phyloP scores from a whole-genome alignment of 768 basidiomycete genomes.

The Leccinum uliginosum region DNA sequence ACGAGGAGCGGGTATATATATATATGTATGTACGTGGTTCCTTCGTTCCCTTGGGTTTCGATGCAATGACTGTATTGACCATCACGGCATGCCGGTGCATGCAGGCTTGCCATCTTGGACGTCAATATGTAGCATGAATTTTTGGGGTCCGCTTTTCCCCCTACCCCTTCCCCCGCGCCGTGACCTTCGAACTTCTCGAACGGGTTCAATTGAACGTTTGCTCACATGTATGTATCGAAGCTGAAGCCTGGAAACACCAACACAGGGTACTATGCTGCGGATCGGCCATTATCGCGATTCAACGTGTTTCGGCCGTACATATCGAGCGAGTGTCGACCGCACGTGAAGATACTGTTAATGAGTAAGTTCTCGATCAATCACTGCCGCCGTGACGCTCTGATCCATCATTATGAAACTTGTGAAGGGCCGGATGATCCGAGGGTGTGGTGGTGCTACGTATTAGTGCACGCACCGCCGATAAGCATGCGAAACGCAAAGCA shows the following conservation, averaged over 20 bases:
- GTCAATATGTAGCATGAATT: background rate
- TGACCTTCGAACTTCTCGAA: background rate
- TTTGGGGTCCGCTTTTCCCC: background rate
- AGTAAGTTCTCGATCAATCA: too few species aligned
- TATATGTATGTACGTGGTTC: background rate
- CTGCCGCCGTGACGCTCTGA: too few species aligned
- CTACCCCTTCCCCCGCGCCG: background rate
- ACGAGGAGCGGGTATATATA: background rate
- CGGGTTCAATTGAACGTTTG: background rate
- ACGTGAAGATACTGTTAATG: too few species aligned
- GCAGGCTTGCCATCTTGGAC: background rate
- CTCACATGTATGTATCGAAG: background rate
- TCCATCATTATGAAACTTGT: too few species aligned
- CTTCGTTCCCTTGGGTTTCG: background rate
- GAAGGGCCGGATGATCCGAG: too few species aligned
- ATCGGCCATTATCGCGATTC: background rate
- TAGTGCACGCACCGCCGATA: too few species aligned
- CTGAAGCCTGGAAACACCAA: background rate
- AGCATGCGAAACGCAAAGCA: too few species aligned
- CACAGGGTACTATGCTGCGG: background rate
- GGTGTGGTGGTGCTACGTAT: too few species aligned
- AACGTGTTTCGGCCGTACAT: background rate
- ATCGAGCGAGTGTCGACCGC: background rate
- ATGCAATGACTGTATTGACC: background rate
- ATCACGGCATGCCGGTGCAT: background rate